Percentiles rank a stretch among this genome's conserved stretches.
These are phyloP conservation scores for Colletotrichum caudatum DNA, from an alignment of 2,329 filamentous ascomycete species.

Conservation along the genomic window DNA sequence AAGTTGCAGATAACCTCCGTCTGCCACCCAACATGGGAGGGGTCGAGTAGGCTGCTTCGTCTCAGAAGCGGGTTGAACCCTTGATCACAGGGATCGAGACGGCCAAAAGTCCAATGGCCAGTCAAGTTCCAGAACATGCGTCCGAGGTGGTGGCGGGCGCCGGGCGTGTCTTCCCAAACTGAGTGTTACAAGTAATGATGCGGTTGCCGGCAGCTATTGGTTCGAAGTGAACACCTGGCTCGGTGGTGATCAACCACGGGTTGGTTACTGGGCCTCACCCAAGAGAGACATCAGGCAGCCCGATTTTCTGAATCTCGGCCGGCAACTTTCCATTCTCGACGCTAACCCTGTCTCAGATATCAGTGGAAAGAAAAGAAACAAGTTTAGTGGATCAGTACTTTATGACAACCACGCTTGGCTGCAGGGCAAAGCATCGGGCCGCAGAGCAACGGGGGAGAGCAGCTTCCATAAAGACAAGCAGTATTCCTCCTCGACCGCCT, in stretches of 20 bases:
- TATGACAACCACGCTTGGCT: conserved; percentile 42
- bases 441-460: conserved; percentile 26
- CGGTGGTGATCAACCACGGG: conserved; percentile 28
- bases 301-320: conserved; percentile 27
- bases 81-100: conserved; percentile 28
- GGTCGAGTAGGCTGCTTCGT: conserved; percentile 15
- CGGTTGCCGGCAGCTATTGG: conserved; percentile 20
- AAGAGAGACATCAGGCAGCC: conserved; percentile 39
- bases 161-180: conserved; percentile 9
- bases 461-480: conserved; percentile 37
- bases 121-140: conserved; percentile 3
- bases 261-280: conserved; percentile 30
- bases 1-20: conserved; percentile 25
- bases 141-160: conserved; percentile 12
- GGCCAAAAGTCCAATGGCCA: conserved; percentile 20
- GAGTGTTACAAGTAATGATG: conserved; percentile 1
- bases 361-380: conserved; percentile 40
- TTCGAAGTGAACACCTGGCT: conserved; percentile 16
- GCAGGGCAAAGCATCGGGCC: conserved; percentile 36
- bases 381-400: conserved; percentile 38
- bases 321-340: conserved; percentile 31
- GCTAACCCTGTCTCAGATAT: conserved; percentile 41
- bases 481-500: conserved; percentile 19
- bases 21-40: conserved; percentile 14
- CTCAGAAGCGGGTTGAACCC: conserved; percentile 16